Evolutionary conservation across 1,284 basidiomycete genomes (phyloP).

Genomic region (Apiotrichum gracile): DNA sequence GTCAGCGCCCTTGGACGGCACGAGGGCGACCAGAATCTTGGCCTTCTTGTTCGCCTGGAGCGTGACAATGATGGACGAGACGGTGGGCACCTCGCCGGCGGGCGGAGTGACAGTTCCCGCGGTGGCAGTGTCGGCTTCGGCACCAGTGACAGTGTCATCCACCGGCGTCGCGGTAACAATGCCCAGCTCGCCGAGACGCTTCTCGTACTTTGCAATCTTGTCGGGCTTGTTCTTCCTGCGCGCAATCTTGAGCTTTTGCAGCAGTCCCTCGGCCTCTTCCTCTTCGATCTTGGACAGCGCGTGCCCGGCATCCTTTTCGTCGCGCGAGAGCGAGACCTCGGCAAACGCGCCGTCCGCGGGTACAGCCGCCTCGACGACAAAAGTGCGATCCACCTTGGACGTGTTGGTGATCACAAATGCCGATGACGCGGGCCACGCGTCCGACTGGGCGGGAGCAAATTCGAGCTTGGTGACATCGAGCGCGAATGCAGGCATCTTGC

Average conservation of each 20-base stretch:
- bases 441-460: constrained; percentile 15
- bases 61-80: constrained; percentile 17
- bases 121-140: not conserved
- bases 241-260: constrained; percentile 53
- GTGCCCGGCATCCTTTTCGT: constrained; percentile 41
- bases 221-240: constrained; percentile 50
- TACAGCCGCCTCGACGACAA: constrained; percentile 37
- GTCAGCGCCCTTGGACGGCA: constrained; percentile 8
- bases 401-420: constrained; percentile 49
- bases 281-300: constrained; percentile 50
- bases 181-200: constrained; percentile 47
- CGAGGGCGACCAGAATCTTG: constrained; percentile 35
- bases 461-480: constrained; percentile 41
- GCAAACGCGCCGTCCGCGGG: constrained; percentile 5
- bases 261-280: constrained; percentile 51
- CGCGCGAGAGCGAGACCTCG: constrained; percentile 26
- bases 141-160: not conserved
- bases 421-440: constrained; percentile 23
- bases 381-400: constrained; percentile 47
- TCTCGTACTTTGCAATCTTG: constrained; percentile 51
- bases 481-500: constrained; percentile 49
- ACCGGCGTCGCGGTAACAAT: constrained; percentile 27
- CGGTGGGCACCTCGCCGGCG: constrained; percentile 2
- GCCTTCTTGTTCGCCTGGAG: constrained; percentile 41
- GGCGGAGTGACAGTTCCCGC: constrained; percentile 6